Evolutionary conservation across 2,329 filamentous ascomycete species (phyloP).

Genomic region (Pseudogymnoascus sp.): DNA sequence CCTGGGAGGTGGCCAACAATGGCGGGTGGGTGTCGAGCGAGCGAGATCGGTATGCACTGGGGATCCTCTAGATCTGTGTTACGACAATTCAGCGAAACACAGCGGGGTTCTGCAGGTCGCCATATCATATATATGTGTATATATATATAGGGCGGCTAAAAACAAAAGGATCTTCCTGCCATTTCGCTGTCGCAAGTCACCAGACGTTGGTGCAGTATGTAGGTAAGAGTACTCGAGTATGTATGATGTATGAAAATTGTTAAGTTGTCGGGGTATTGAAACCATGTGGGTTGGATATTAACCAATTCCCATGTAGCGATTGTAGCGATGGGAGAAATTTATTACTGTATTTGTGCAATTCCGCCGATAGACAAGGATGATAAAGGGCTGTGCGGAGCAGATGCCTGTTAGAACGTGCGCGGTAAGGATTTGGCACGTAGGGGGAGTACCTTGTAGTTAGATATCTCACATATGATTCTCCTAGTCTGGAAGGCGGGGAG

Average conservation of each 20-base stretch:
- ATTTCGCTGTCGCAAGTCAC: neutral
- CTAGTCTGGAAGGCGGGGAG: neutral
- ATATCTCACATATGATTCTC: neutral
- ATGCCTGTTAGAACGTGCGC: neutral
- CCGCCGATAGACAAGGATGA: neutral
- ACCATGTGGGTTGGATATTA: neutral
- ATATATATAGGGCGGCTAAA: neutral
- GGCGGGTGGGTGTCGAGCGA: neutral
- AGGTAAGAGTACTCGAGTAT: neutral
- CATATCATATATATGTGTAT: neutral
- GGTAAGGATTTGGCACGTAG: neutral
- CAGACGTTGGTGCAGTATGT: neutral
- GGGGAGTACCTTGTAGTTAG: neutral
- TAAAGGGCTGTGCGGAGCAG: neutral
- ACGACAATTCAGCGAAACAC: neutral
- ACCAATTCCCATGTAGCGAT: neutral
- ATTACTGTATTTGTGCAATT: neutral
- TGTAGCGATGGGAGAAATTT: neutral
- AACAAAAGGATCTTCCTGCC: neutral
- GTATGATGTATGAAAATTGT: slow-evolving; percentile 4
- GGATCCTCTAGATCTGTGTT: neutral
- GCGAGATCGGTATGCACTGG: neutral
- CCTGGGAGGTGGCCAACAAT: neutral
- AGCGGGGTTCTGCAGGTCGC: neutral
- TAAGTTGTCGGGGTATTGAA: neutral